Evolutionary conservation across 2,329 filamentous ascomycete genomes (phyloP).

Genomic region (Achaetomium macrosporum): DNA sequence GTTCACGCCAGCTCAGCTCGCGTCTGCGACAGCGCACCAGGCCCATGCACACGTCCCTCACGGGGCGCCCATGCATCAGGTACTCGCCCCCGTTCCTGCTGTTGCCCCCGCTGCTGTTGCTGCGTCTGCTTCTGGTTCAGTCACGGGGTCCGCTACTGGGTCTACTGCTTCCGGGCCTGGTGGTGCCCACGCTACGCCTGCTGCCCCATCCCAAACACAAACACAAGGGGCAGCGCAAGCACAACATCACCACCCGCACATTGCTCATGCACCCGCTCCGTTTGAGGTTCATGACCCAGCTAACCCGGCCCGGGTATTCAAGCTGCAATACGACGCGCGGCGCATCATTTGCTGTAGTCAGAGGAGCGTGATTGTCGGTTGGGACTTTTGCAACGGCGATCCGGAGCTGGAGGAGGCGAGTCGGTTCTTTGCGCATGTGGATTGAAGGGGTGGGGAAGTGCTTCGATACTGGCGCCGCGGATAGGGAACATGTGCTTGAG

Average conservation of each 20-base stretch:
- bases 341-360: slow-evolving; percentile 94
- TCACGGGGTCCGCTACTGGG: background rate
- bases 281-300: slow-evolving; percentile 38
- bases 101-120: background rate
- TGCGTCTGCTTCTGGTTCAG: background rate
- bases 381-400: slow-evolving; percentile 94
- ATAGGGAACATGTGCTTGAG: background rate
- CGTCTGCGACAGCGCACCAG: slow-evolving; percentile 21
- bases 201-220: slow-evolving; percentile 3
- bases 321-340: slow-evolving; percentile 90
- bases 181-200: background rate
- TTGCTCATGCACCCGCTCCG: slow-evolving; percentile 11
- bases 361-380: slow-evolving; percentile 85
- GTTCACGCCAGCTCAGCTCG: slow-evolving; percentile 12
- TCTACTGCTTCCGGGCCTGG: background rate
- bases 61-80: slow-evolving; percentile 23
- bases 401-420: slow-evolving; percentile 70
- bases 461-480: background rate
- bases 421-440: slow-evolving; percentile 66
- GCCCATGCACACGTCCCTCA: slow-evolving; percentile 18
- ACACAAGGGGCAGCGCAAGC: slow-evolving; percentile 6
- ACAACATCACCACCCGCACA: slow-evolving; percentile 20
- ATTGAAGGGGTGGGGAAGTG: slow-evolving; percentile 31
- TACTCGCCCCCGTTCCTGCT: slow-evolving; percentile 15
- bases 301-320: slow-evolving; percentile 69